These are phyloP conservation scores for Aspergillus cavernicola DNA, from an alignment of 495 filamentous ascomycete genomes.

Conservation along the genomic window DNA sequence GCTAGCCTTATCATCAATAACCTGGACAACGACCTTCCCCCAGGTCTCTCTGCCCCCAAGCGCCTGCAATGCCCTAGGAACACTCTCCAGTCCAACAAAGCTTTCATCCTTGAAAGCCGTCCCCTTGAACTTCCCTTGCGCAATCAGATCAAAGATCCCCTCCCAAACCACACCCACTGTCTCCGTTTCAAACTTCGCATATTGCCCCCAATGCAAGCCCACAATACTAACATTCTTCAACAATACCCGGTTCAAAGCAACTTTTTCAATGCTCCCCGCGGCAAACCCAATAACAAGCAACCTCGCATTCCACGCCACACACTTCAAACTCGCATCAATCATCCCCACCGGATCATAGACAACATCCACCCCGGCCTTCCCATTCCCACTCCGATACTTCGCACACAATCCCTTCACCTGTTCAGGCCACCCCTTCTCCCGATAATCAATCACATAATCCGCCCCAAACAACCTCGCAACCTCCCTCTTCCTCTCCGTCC, in stretches of 20 bases:
- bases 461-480: constrained; percentile 79
- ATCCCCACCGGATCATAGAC: constrained; percentile 89
- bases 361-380: constrained; percentile 72
- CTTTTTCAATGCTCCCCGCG: constrained; percentile 83
- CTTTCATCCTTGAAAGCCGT: constrained; percentile 79
- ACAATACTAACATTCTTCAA: constrained; percentile 92
- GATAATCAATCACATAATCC: constrained; percentile 78
- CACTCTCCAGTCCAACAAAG: constrained; percentile 76
- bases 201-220: constrained; percentile 89
- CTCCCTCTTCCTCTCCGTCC: constrained; percentile 69
- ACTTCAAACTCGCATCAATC: constrained; percentile 80
- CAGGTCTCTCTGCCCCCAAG: constrained; percentile 80
- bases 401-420: constrained; percentile 65
- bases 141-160: constrained; percentile 73
- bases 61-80: constrained; percentile 71
- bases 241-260: constrained; percentile 85
- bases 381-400: constrained; percentile 52
- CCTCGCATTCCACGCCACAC: constrained; percentile 85
- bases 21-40: constrained; percentile 92
- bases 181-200: constrained; percentile 67
- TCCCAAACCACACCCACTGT: constrained; percentile 73
- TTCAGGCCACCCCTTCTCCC: constrained; percentile 67
- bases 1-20: constrained; percentile 61
- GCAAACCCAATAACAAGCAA: constrained; percentile 89
- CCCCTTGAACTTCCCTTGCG: constrained; percentile 71